phyloP scores from a whole-genome alignment of 140 eudicot genomes.

The Senecio squalidus region DNA sequence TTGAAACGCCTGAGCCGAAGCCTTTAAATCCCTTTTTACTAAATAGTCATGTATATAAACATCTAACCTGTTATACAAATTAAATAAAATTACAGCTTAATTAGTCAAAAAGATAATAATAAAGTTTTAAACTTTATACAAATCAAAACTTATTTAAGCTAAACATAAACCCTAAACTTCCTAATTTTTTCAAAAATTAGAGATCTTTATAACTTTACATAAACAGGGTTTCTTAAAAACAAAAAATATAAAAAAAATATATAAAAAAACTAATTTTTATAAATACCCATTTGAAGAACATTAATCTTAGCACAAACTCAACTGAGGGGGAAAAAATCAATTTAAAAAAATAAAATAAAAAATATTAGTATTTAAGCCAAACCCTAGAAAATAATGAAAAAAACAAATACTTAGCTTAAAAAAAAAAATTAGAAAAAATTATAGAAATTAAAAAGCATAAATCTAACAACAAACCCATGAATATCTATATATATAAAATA shows the following conservation, averaged over 20 bases:
- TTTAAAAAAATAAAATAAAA: too few species aligned
- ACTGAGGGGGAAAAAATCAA: too few species aligned
- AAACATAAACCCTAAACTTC: conserved; percentile 2
- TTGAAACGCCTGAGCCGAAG: conserved; percentile 97
- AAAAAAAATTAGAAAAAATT: too few species aligned
- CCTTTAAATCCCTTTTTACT: conserved; percentile 90
- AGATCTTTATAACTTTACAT: conserved; percentile 8
- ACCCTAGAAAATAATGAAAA: too few species aligned
- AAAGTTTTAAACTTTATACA: conserved; percentile 8
- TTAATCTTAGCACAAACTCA: too few species aligned
- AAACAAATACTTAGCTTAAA: conserved; percentile 19
- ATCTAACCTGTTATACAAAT: conserved; percentile 68
- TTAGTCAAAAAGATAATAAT: neutral
- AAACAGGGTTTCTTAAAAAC: neutral
- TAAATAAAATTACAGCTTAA: neutral
- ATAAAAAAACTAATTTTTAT: too few species aligned
- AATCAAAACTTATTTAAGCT: neutral
- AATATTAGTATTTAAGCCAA: too few species aligned
- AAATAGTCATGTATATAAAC: conserved; percentile 93
- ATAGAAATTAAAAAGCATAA: too few species aligned
- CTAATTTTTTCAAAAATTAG: neutral
- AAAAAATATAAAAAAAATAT: neutral
- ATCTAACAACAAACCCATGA: neutral
- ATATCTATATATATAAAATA: neutral
- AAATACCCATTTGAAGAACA: too few species aligned